Base-by-base conservation (phyloP, 164 flowering plant genomes). In the Umbilicus rupestris region DNA sequence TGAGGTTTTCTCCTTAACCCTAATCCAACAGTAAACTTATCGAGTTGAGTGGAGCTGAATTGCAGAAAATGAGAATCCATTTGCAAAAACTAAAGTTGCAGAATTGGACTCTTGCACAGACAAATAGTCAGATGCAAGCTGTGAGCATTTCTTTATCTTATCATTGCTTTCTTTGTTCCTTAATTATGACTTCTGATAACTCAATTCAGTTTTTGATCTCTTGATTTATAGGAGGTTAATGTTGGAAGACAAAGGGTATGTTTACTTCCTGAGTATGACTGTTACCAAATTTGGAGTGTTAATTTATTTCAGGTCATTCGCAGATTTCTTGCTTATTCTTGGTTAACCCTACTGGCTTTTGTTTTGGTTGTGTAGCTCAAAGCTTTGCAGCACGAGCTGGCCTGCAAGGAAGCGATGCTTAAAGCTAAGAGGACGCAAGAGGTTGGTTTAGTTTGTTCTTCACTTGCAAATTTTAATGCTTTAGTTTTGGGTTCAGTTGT, bases 321-420 rank as follows among this genome's bases (percentile, higher is more conserved):
- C 30, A 22, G 39, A 10, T 39, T 30, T 17, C 26, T 11, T 55
- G 15, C 20, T 8, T 19, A 10, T 33, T 7, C 33, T 68, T 20
- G 37, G 35, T 65, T 35, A 7, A 46, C 16, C 6, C 12, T 9
- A 35, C 7, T 41, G 12, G 16, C 14, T 41, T 62, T 66, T 33
- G 55, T 47, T 52, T 47, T 64, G 46, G 24, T 74, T 37, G 69
- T 68, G 66, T 82, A 89, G 94, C 35, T 87, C 20, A 92, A 84
- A 77, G 64, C 79, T 35, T 67, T 85, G 44, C 84, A 83, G 44
- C 98, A 92, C 69, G 95, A 92, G 63, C 75, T 87, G 67, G 74
- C 65, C 6, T 86, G 89, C 79, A 85, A 76, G 73, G 73, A 74
- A 30, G 88, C 87, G 7, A 62, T 85, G 70, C 78, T 83, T 45